phyloP scores from a whole-genome alignment of 441 rosid genomes.

The Melastoma candidum region DNA sequence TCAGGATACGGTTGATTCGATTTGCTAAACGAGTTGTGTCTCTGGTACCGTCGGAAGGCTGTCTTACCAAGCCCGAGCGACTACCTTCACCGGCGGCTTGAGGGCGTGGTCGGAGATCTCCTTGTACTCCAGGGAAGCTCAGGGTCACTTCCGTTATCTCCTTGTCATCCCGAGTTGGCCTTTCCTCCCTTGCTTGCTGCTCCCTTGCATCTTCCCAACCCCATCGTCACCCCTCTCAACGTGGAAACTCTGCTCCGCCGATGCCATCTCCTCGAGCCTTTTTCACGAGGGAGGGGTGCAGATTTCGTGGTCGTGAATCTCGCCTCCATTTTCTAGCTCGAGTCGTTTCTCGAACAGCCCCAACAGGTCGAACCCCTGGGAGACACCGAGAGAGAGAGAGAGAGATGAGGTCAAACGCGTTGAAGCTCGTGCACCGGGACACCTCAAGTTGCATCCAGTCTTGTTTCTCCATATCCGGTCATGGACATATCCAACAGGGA shows the following conservation, averaged over 20 bases:
- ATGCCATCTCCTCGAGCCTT: conserved; percentile 66
- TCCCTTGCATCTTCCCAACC: conserved; percentile 45
- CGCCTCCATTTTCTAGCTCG: conserved; percentile 20
- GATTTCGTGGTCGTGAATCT: conserved; percentile 49
- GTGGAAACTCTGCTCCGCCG: conserved; percentile 29
- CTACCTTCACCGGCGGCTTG: conserved; percentile 69
- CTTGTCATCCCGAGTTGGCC: conserved; percentile 61
- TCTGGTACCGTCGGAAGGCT: neutral
- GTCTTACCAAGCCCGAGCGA: conserved; percentile 77
- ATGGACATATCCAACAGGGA: conserved; percentile 28
- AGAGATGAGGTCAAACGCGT: conserved; percentile 71
- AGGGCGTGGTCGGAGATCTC: conserved; percentile 46
- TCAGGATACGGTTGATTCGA: too few species aligned
- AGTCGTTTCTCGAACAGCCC: conserved; percentile 52
- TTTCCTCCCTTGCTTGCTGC: conserved; percentile 60
- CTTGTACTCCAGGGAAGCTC: conserved; percentile 52
- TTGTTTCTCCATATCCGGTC: conserved; percentile 9
- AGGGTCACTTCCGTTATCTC: conserved; percentile 70
- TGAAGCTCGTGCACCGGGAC: conserved; percentile 31
- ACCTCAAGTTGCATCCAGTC: neutral
- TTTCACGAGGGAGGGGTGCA: conserved; percentile 48
- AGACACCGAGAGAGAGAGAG: conserved; percentile 28
- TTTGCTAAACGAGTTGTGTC: too few species aligned
- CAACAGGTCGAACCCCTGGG: conserved; percentile 57
- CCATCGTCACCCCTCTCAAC: conserved; percentile 39